Evolutionary conservation across 352 stramenopile species (phyloP).

Genomic region (Pythium sp.): DNA sequence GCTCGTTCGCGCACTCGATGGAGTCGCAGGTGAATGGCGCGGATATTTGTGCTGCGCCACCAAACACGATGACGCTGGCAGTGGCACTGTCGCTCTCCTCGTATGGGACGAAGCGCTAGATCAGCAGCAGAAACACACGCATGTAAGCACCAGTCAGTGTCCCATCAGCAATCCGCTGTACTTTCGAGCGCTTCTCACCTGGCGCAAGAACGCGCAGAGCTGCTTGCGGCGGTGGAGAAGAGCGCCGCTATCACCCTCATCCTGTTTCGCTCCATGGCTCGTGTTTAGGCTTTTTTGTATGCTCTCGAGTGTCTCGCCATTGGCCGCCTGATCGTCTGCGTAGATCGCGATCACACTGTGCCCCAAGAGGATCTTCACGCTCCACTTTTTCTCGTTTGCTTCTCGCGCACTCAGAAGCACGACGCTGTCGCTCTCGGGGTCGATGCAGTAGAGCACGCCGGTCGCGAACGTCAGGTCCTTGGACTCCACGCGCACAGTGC

Average conservation of each 20-base stretch:
- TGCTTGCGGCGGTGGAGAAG: background rate
- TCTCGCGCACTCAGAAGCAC: conserved; percentile 32
- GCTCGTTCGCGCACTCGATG: conserved; percentile 41
- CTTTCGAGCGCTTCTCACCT: background rate
- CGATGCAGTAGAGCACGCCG: conserved; percentile 53
- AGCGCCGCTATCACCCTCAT: background rate
- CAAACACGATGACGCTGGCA: conserved; percentile 31
- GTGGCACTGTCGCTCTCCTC: conserved; percentile 4
- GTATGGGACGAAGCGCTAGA: conserved; percentile 20
- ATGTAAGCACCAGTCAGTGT: background rate
- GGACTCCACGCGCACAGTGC: conserved; percentile 33
- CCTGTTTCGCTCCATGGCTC: background rate
- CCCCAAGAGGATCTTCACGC: conserved; percentile 13
- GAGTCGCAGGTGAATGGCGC: conserved; percentile 30
- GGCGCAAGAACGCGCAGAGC: conserved; percentile 6
- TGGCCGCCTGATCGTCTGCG: background rate
- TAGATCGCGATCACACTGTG: conserved; percentile 10
- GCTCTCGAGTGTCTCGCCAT: conserved; percentile 5
- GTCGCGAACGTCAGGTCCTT: conserved; percentile 30
- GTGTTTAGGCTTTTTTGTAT: background rate
- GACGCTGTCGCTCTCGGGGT: conserved; percentile 55
- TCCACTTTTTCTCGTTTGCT: background rate
- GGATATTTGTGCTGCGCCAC: conserved; percentile 39
- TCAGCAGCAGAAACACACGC: background rate
- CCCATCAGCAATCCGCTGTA: background rate